These are phyloP conservation scores for Alternaria sp. DNA, from an alignment of 2,329 filamentous ascomycete genomes.

Conservation along the genomic window DNA sequence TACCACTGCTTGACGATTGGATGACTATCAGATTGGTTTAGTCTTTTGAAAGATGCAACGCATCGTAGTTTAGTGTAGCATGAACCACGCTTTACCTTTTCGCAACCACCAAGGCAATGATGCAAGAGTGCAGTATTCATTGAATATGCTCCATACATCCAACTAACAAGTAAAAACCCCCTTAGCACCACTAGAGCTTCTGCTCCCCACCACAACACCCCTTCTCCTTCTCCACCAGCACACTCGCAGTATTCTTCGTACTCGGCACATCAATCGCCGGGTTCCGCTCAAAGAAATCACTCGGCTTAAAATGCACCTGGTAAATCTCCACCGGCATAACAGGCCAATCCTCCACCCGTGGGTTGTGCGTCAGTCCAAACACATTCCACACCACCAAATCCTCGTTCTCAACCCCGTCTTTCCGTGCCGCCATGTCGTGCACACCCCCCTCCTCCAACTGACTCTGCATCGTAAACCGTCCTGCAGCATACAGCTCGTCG, in stretches of 20 bases:
- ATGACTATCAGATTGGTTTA: background rate
- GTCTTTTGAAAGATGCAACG: background rate
- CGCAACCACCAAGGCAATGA: background rate
- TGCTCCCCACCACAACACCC: constrained; percentile 23
- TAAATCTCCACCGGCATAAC: constrained; percentile 59
- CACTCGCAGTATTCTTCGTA: constrained; percentile 38
- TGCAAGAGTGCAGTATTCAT: background rate
- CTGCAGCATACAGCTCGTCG: constrained; percentile 58
- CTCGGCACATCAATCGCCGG: constrained; percentile 61
- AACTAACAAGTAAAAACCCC: background rate
- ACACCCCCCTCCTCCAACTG: constrained; percentile 53
- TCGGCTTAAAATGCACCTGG: constrained; percentile 56
- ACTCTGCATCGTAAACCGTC: constrained; percentile 56
- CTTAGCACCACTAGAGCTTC: constrained; percentile 18
- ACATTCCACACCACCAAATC: constrained; percentile 60
- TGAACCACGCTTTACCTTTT: background rate
- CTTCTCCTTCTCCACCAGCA: constrained; percentile 34
- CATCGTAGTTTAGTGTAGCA: background rate
- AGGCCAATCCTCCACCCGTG: constrained; percentile 58
- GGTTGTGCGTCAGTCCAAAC: constrained; percentile 60
- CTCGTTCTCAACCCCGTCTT: constrained; percentile 51
- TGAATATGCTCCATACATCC: background rate
- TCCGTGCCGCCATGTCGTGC: constrained; percentile 51
- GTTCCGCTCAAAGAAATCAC: constrained; percentile 62
- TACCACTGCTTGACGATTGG: constrained; percentile 2